Evolutionary conservation across 768 basidiomycete species (phyloP), one percentile per base, ranked within the genome.

Genomic region (Termitomyces heimii): DNA sequence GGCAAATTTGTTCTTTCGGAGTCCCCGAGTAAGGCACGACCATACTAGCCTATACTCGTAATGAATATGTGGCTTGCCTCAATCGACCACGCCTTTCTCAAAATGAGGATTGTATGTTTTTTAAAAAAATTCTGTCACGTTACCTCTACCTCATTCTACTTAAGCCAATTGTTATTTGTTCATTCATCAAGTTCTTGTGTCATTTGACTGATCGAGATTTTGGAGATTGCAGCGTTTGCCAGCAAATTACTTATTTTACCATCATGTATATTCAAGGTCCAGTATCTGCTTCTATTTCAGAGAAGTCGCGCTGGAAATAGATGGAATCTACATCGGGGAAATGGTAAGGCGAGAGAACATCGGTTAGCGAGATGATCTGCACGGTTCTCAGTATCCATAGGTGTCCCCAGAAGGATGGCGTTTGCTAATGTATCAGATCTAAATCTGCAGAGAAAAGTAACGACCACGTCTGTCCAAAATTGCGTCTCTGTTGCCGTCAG

Each of bases 321-420:
- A 87, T 7, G 87, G 86, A 12, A 83, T 80, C 29, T 73, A 82
- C 5, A 78, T 87, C 31, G 85, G 86, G 5, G 85, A 83, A 71
- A 84, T 83, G 82, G 82, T 79, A 50, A 59, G 73, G 43, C 24
- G 14, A 26, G 14, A 44, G 7, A 28, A 45, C 14, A 45, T 45
- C 7, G 14, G 22, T 3, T 16, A 37, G 12, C 14, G 10, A 26
- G 6, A 14, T 28, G 16, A 14, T 16, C 12, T 16, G 44, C 14
- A 4, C 10, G 39, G 9, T 40, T 40, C 20, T 40, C 9, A 9
- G 9, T 20, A 10, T 18, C 8, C 3, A 3, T 40, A 4, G 24
- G 14, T 28, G 26, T 44, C 14, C 24, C 10, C 24, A 16, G 43
- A 44, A 13, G 24, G 14, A 43, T 88, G 55, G 83, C 75, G 6